Base-by-base conservation (phyloP, 2,329 filamentous ascomycete genomes). In the Aureobasidium vineae region DNA sequence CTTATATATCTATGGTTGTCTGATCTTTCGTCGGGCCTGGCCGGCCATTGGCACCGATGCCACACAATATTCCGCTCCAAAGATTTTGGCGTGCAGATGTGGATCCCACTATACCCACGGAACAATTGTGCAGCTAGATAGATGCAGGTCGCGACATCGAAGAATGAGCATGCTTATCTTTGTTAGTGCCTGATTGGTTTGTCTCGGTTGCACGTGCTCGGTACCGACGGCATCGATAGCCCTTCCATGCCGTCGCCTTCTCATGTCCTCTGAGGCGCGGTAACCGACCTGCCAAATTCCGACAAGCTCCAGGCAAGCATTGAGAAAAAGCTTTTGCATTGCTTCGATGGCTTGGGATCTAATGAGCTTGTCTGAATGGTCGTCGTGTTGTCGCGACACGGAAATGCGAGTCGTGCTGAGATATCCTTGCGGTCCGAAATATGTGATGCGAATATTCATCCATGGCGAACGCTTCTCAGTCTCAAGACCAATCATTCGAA, bases 131-230 rank as follows among this genome's bases (percentile, higher is more conserved):
- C 56, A 43, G 40, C 31, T 41, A 60, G 16, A 53, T 40, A 53
- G 47, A 43, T 43, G 60, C 60, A 63, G 60, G 47, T 53, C 23
- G 38, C 60, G 47, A 16, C 43, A 26, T 63, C 15, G 26, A 36
- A 38, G 11, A 49, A 23, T 36, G 60, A 63, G 60, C 60, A 36
- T 63, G 60, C 60, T 63, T 41, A 63, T 63, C 45, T 63, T 21
- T 33, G 26, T 13, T 33, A 38, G 11, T 53, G 21, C 36, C n/a
- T 53, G 47, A 63, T 63, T 63, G 60, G 60, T 26, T 33, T 52
- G 47, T 28, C 2, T 40, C n/a, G 7, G 2, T 19, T 23, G 23
- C 60, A 63, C 60, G 60, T 63, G 60, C 5, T 28, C 60, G 60
- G 60, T 43, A 63, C 33, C 60, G 36, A 52, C 60, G 60, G 60